Percentiles rank a stretch among this genome's conserved stretches.
phyloP scores from a whole-genome alignment of 2,329 filamentous ascomycete genomes.

The Paracamarosporium sp. region DNA sequence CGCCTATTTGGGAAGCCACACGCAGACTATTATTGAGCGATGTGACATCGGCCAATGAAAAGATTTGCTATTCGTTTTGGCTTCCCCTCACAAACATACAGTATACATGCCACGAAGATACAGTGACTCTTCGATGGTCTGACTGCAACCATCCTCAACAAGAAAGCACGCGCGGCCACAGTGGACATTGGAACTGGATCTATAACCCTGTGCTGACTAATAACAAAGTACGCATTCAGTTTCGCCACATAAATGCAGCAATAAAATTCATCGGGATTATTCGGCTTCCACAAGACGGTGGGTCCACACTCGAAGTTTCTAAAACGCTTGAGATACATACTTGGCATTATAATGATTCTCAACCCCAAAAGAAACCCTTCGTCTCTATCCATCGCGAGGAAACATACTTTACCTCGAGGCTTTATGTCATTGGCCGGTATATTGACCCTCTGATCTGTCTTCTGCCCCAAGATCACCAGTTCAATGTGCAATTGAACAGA shows the following conservation, averaged over 20 bases:
- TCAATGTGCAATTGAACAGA: neutral
- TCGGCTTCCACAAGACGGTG: constrained; percentile 16
- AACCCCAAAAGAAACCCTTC: constrained; percentile 6
- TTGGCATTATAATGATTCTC: constrained; percentile 8
- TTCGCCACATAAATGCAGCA: constrained; percentile 10
- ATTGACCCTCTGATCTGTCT: neutral
- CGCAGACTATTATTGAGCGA: constrained; percentile 21
- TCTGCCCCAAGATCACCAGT: neutral
- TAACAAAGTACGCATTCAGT: constrained; percentile 17
- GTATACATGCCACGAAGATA: neutral
- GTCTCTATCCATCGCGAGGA: constrained; percentile 4
- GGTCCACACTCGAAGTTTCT: constrained; percentile 8
- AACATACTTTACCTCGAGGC: neutral
- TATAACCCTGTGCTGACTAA: constrained; percentile 21
- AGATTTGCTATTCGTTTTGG: constrained; percentile 24
- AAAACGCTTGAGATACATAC: constrained; percentile 12
- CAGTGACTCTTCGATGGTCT: constrained; percentile 23
- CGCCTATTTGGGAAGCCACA: constrained; percentile 15
- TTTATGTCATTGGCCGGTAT: neutral
- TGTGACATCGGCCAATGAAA: constrained; percentile 4
- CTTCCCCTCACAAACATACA: constrained; percentile 23
- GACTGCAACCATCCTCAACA: constrained; percentile 26
- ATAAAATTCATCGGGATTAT: constrained; percentile 15
- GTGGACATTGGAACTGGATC: constrained; percentile 18
- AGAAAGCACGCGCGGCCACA: constrained; percentile 8